Evolutionary conservation across 2,329 filamentous ascomycete species (phyloP), one percentile per base, ranked within the genome.

Genomic region (Colletotrichum neosansevieriae): DNA sequence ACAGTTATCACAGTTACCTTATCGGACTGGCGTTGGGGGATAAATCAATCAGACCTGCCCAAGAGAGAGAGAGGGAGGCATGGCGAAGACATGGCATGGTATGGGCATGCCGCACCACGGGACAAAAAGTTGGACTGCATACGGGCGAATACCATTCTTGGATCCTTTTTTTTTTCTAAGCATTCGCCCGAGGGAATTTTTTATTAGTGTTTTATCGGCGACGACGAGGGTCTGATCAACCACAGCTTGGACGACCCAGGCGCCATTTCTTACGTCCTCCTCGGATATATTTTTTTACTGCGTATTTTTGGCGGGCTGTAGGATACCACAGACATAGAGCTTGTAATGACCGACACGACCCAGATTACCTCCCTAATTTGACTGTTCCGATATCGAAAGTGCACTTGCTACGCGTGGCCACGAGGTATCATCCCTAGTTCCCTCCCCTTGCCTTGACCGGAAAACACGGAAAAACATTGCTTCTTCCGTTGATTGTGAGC

Each of bases 291-390:
- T 45, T 44, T 15, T 24, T 19, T 57, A 21, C 15, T 60, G 58
- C 34, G 34, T 42, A n/a, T 29, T 50, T 24, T 54, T 32, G 40
- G 47, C 21, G 34, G 9, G 61, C 38, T 57, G 61, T 65, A 60
- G 61, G 66, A 69, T 69, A 60, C 54, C 61, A 57, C 53, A 65
- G 47, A 56, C 47, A 45, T 44, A 68, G 49, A 59, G 54, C 50
- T 63, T 49, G 60, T 64, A 60, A 66, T 50, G 61, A 69, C 54
- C 49, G 66, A 56, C 24, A 69, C 49, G 66, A 69, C 61, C 40
- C 61, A 49, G 57, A 38, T 58, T 50, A 60, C 62, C 17, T 53
- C 64, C n/a, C 32, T 45, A 9, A 29, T 17, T 29, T 12, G 3
- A 34, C 38, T n/a, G 34, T 2, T 13, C 4, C 32, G 17, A 21